Percentiles rank a stretch among this genome's conserved stretches.
These are phyloP conservation scores for Flaveria linearis DNA, from an alignment of 129 eudicot species.

Conservation along the genomic window DNA sequence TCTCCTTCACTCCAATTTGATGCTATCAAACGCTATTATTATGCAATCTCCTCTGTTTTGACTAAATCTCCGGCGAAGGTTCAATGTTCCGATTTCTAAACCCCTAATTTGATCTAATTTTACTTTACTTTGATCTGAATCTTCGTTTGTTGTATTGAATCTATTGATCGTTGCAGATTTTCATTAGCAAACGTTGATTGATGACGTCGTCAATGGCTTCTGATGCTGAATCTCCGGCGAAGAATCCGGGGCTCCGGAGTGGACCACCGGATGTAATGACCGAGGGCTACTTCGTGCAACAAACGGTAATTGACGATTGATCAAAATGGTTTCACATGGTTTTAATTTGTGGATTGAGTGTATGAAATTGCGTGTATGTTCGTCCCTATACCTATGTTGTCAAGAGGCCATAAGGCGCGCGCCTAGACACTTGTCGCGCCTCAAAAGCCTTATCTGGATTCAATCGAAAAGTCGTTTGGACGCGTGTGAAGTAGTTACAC, in stretches of 20 bases:
- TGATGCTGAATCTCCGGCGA: neutral
- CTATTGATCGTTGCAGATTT: neutral
- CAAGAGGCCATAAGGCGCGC: too few species aligned
- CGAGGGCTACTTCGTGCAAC: neutral
- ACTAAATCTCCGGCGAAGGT: too few species aligned
- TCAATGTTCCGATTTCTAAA: too few species aligned
- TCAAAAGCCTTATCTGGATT: too few species aligned
- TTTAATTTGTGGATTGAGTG: neutral
- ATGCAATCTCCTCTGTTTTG: too few species aligned
- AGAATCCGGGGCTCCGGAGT: neutral
- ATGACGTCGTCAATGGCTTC: constrained; percentile 1
- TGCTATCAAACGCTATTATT: too few species aligned
- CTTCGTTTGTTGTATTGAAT: neutral
- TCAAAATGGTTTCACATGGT: neutral
- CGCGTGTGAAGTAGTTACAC: too few species aligned
- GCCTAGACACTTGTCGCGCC: too few species aligned
- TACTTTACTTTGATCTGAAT: neutral
- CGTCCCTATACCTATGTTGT: too few species aligned
- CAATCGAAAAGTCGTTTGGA: too few species aligned
- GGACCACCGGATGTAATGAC: neutral
- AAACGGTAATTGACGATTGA: constrained; percentile 1
- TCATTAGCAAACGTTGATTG: neutral
- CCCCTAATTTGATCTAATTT: too few species aligned
- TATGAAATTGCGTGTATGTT: neutral
- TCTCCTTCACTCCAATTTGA: too few species aligned